Base-by-base conservation (phyloP, 2,329 filamentous ascomycete species). In the Colletotrichum sp. region DNA sequence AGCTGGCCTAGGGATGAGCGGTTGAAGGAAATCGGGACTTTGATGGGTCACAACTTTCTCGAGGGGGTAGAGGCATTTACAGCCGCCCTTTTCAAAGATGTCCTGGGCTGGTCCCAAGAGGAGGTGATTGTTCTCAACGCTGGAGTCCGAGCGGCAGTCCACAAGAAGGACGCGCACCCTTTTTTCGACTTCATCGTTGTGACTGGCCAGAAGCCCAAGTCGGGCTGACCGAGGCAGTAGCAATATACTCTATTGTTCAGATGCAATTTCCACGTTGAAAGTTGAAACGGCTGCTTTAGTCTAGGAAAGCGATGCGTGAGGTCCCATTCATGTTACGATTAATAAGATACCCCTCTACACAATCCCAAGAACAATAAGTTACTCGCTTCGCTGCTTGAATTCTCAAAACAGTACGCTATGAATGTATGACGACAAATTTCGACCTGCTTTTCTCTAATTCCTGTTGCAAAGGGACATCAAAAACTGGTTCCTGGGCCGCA, bases 1-100 rank as follows among this genome's bases (percentile, higher is more conserved):
- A 76, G 77, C 27, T 85, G 86, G 86, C 82, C 86, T 3, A 84
- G 81, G 54, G 81, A 87, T 36, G 77, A 80, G 2, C 81, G 80
- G 12, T 80, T 86, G 24, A 87, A 86, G 74, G 82, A 84, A 64
- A 79, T 86, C 64, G 85, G 73, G 66, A 15, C 83, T 62, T 57
- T 75, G 38, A 77, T 78, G 38, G 68, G 76, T 2, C 68, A 71
- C 1, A 77, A 79, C 27, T 77, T 78, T 34, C 58, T 79, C 2
- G 76, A 78, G 33, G 71, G 76, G 9, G 73, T 76, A 1, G 72
- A 79, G 29, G 78, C 67, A 2, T 76, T 79, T 51, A 77, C 74
- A 16, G 69, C 78, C n/a, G 76, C 73, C 7, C 70, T 80, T 11
- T 81, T 82, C 67, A 82, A 79, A 8, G 77, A 79, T 21, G 78